Evolutionary conservation across 2,329 filamentous ascomycete species (phyloP).

Genomic region (Aspergillus sp.): DNA sequence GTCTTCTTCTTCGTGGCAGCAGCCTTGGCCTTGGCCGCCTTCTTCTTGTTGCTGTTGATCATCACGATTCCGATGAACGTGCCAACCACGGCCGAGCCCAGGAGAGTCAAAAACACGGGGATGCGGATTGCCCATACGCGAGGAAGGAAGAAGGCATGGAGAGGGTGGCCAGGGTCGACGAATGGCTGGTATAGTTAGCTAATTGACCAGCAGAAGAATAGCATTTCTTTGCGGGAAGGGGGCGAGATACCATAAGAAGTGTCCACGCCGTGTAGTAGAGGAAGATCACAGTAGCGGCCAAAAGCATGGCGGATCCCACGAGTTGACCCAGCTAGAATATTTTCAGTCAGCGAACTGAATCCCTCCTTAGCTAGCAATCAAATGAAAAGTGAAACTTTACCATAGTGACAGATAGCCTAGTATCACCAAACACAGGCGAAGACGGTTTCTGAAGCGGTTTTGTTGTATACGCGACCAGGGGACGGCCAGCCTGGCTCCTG

Average conservation of each 20-base stretch:
- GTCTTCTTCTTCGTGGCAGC: conserved; percentile 83
- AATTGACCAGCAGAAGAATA: not conserved
- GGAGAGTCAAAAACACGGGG: conserved; percentile 90
- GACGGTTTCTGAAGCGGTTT: not conserved
- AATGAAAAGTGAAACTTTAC: conserved; percentile 13
- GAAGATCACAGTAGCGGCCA: conserved; percentile 71
- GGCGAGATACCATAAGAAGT: conserved; percentile 75
- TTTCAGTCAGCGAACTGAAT: conserved; percentile 7
- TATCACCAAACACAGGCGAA: conserved; percentile 1
- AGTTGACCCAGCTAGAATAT: conserved; percentile 79
- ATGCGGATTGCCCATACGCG: conserved; percentile 99
- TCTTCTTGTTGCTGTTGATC: conserved; percentile 98
- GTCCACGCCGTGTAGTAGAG: conserved; percentile 98
- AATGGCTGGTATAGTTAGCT: conserved; percentile 68
- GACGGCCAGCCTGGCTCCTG: conserved; percentile 22
- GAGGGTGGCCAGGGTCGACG: conserved; percentile 88
- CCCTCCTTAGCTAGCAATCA: not conserved
- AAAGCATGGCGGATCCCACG: conserved; percentile 72
- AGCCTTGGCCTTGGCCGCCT: conserved; percentile 87
- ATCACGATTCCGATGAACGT: conserved; percentile 96
- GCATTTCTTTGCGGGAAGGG: not conserved
- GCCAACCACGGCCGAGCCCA: conserved; percentile 90
- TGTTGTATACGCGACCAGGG: conserved; percentile 7
- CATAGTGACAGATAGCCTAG: conserved; percentile 25
- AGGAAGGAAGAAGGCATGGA: conserved; percentile 93